These are phyloP conservation scores for Lentinula raphanica DNA, from an alignment of 768 basidiomycete genomes.

Conservation along the genomic window DNA sequence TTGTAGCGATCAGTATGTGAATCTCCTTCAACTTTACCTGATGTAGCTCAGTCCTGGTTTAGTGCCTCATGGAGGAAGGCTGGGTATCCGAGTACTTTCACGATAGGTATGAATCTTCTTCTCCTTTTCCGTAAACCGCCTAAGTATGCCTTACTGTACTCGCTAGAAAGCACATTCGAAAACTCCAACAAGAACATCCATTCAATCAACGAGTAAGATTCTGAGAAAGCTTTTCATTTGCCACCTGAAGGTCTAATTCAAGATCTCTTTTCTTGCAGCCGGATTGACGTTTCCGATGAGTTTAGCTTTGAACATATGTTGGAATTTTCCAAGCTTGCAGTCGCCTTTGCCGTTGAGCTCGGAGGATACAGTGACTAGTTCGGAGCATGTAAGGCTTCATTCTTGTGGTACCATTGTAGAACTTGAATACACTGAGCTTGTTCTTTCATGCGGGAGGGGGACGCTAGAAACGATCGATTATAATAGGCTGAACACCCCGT, in stretches of 20 bases:
- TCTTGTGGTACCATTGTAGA: neutral
- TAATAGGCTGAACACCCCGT: no score
- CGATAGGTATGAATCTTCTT: slow-evolving; percentile 50
- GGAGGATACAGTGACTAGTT: slow-evolving; percentile 40
- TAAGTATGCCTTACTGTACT: neutral
- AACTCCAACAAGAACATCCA: slow-evolving; percentile 86
- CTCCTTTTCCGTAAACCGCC: neutral
- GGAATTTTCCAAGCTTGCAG: slow-evolving; percentile 81
- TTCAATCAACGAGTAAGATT: slow-evolving; percentile 66
- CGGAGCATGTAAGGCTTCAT: neutral
- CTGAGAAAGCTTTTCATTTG: slow-evolving; percentile 5
- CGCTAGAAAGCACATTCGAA: slow-evolving; percentile 61
- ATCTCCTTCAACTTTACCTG: slow-evolving; percentile 22
- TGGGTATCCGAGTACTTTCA: slow-evolving; percentile 81
- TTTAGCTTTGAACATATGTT: slow-evolving; percentile 90
- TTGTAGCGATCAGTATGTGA: slow-evolving; percentile 82
- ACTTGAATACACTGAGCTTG: neutral
- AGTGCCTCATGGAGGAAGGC: slow-evolving; percentile 81
- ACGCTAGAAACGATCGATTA: no score
- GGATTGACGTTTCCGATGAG: slow-evolving; percentile 79
- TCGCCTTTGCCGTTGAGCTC: slow-evolving; percentile 75
- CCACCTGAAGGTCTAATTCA: neutral
- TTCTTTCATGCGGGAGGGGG: no score
- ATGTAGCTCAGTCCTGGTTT: slow-evolving; percentile 11
- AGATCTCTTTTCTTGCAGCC: slow-evolving; percentile 37